Evolutionary conservation across 768 basidiomycete genomes (phyloP).

Genomic region (Pisolithus marmoratus): DNA sequence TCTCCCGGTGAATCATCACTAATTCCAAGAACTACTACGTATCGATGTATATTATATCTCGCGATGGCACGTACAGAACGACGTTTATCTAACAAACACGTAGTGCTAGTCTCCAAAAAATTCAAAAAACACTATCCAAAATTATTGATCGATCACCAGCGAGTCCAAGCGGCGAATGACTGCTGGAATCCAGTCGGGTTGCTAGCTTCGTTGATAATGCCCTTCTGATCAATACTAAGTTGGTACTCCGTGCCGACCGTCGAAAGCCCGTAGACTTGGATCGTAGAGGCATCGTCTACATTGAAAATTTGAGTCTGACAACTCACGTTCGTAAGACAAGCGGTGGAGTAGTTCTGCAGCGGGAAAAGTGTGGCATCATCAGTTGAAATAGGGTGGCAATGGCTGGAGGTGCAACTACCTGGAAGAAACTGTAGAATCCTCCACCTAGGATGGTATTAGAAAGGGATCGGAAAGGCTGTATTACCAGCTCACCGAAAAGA

Average conservation of each 20-base stretch:
- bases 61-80: no score
- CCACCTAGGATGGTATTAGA: constrained; percentile 27
- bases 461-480: not conserved
- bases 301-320: constrained; percentile 42
- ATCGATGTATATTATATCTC: no score
- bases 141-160: constrained; percentile 10
- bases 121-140: no score
- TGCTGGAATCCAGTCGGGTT: constrained; percentile 43
- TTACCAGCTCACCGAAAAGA: constrained; percentile 33
- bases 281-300: constrained; percentile 35
- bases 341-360: constrained; percentile 34
- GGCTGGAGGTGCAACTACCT: constrained; percentile 18
- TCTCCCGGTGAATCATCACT: no score
- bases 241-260: constrained; percentile 41
- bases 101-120: no score
- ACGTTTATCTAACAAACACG: no score
- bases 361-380: not conserved
- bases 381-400: not conserved
- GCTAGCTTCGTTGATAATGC: constrained; percentile 30
- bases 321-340: constrained; percentile 31
- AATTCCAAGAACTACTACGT: no score
- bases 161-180: constrained; percentile 34
- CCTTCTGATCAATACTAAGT: constrained; percentile 32
- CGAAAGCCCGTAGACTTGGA: constrained; percentile 42
- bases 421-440: constrained; percentile 51